Conservation (phyloP, 2,329 filamentous ascomycete species). For the Xylariaceae sp. region DNA sequence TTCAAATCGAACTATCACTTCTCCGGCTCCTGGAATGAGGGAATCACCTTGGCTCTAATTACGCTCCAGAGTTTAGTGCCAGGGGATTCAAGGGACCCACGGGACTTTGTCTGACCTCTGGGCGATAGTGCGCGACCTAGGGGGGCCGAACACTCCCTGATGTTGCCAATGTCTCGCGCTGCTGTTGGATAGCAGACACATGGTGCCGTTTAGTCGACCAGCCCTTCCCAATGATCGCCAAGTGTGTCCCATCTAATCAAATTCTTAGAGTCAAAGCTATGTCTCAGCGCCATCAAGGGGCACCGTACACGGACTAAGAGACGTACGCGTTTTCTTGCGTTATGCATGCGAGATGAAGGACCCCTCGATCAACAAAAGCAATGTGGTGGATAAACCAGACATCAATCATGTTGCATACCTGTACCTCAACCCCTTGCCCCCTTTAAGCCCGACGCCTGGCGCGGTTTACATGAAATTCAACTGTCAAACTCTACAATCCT, state of each 20-base stretch:
- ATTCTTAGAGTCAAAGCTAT: constrained; percentile 18
- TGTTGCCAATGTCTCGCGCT: background rate
- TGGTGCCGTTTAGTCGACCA: background rate
- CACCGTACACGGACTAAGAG: constrained; percentile 21
- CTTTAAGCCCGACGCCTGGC: constrained; percentile 8
- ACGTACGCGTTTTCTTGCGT: no score
- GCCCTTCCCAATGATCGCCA: constrained; percentile 7
- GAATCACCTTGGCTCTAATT: background rate
- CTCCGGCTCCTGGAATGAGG: background rate
- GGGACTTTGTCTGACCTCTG: background rate
- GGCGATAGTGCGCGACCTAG: background rate
- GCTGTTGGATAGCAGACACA: background rate
- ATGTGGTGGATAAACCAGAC: constrained; percentile 15
- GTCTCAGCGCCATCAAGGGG: constrained; percentile 19
- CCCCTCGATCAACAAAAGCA: constrained; percentile 15
- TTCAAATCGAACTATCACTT: background rate
- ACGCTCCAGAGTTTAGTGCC: background rate
- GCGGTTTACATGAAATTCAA: constrained; percentile 26
- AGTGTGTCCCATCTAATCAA: constrained; percentile 11
- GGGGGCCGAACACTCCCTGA: constrained; percentile 3
- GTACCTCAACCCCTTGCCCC: constrained; percentile 21
- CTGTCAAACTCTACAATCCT: constrained; percentile 44
- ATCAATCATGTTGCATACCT: constrained; percentile 24
- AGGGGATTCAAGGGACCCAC: background rate
- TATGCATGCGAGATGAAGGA: no score